Evolutionary conservation across 164 flowering plant genomes (phyloP).

Genomic region (Annona squamosa): DNA sequence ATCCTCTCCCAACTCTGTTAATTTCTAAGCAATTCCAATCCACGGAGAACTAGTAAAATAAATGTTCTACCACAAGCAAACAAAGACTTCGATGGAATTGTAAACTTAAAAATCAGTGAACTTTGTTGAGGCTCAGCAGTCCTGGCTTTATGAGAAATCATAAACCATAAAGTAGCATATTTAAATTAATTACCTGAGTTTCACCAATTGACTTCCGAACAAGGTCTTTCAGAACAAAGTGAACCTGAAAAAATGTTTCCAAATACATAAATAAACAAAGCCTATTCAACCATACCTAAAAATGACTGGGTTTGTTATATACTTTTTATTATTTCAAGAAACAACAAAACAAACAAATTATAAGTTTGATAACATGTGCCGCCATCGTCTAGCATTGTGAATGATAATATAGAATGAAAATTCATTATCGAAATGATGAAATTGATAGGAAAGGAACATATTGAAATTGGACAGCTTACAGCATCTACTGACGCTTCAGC

Average conservation of each 20-base stretch:
- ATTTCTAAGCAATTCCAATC: background rate
- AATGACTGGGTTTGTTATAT: background rate
- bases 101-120: background rate
- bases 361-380: background rate
- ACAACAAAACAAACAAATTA: background rate
- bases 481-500: conserved; percentile 78
- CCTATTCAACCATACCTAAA: background rate
- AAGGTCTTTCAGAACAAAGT: conserved; percentile 48
- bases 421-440: background rate
- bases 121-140: background rate
- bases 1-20: background rate
- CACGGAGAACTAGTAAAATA: background rate
- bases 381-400: background rate
- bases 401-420: background rate
- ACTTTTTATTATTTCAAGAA: background rate
- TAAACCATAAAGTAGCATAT: no score
- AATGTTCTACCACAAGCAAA: background rate
- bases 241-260: conserved; percentile 27
- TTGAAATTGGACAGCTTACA: conserved; percentile 22
- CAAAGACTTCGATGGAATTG: background rate
- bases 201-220: conserved; percentile 50
- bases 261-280: background rate
- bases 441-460: background rate
- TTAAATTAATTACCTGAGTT: conserved; percentile 26
- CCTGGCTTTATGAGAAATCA: no score